Percentiles rank a stretch among this genome's conserved stretches.
These are phyloP conservation scores for Hygrophorus pudorinus DNA, from an alignment of 768 basidiomycete genomes.

Conservation along the genomic window DNA sequence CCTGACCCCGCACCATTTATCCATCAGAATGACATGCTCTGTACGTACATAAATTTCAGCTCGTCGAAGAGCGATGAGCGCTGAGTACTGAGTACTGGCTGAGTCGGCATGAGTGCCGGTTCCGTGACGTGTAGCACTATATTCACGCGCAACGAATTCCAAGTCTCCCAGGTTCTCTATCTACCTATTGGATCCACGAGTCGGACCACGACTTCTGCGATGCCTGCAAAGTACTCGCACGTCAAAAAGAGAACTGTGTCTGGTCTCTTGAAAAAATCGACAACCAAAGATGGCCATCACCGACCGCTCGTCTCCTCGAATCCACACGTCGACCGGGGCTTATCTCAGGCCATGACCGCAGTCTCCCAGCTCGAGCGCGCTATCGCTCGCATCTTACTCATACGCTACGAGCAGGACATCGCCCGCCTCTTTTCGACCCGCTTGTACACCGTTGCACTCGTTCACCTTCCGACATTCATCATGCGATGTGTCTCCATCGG, in stretches of 20 bases:
- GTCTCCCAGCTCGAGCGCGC: constrained; percentile 58
- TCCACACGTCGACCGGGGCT: constrained; percentile 42
- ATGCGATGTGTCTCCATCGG: constrained; percentile 52
- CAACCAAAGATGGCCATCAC: constrained; percentile 19
- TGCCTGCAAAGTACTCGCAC: constrained; percentile 70
- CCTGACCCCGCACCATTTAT: too few relatives aligned
- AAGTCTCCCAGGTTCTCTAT: too few relatives aligned
- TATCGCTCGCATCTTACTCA: constrained; percentile 55
- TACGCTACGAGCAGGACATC: constrained; percentile 69
- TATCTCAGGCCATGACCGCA: constrained; percentile 49
- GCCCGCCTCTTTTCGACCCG: constrained; percentile 65
- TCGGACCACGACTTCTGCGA: constrained; percentile 20
- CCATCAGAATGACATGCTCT: too few relatives aligned
- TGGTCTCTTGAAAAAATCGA: constrained; percentile 35
- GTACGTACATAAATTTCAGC: too few relatives aligned
- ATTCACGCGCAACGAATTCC: too few relatives aligned
- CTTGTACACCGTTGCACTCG: constrained; percentile 52
- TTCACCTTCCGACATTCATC: constrained; percentile 58
- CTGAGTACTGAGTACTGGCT: too few relatives aligned
- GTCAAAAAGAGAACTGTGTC: constrained; percentile 54
- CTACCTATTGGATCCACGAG: too few relatives aligned
- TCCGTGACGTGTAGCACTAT: too few relatives aligned
- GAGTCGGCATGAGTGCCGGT: too few relatives aligned
- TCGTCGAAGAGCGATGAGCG: too few relatives aligned
- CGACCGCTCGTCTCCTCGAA: constrained; percentile 20